These are phyloP conservation scores for Hippophae rhamnoides DNA, from an alignment of 306 rosid genomes.

Conservation along the genomic window DNA sequence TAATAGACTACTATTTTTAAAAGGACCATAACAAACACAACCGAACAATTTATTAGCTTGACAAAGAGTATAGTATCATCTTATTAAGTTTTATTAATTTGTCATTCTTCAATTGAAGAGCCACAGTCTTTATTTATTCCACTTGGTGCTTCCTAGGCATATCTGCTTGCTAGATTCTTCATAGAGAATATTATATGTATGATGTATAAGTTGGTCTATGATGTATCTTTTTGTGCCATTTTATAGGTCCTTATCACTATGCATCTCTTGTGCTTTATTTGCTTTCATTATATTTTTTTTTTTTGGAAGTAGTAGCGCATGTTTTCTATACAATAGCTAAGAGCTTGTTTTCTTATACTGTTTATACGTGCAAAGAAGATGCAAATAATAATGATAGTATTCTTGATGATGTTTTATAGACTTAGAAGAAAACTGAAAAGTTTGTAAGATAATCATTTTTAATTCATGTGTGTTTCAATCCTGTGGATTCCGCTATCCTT, in stretches of 20 bases:
- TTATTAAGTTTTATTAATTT: too few species aligned
- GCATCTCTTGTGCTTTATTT: slow-evolving; percentile 33
- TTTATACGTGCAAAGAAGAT: slow-evolving; percentile 2
- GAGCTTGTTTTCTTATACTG: slow-evolving; percentile 2
- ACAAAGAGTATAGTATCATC: too few species aligned
- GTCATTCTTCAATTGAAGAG: background rate
- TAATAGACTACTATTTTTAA: too few species aligned
- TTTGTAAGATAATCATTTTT: slow-evolving; percentile 2
- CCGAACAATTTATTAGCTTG: too few species aligned
- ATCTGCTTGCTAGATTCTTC: slow-evolving; percentile 4
- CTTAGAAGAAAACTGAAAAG: slow-evolving; percentile 6
- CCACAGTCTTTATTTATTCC: background rate
- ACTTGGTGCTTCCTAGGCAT: slow-evolving; percentile 9
- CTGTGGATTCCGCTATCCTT: slow-evolving; percentile 17
- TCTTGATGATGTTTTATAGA: slow-evolving; percentile 3
- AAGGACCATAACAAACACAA: too few species aligned
- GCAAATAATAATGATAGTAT: slow-evolving; percentile 3
- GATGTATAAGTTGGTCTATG: slow-evolving; percentile 12
- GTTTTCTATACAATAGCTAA: slow-evolving; percentile 6
- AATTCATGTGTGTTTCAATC: slow-evolving; percentile 10
- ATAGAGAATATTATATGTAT: slow-evolving; percentile 3
- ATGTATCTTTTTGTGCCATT: slow-evolving; percentile 19
- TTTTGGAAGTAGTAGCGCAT: slow-evolving; percentile 12
- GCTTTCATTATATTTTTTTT: slow-evolving; percentile 15
- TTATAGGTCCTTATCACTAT: slow-evolving; percentile 8